phyloP scores from a whole-genome alignment of 2,329 filamentous ascomycete species.

The Didymella keratinophila region DNA sequence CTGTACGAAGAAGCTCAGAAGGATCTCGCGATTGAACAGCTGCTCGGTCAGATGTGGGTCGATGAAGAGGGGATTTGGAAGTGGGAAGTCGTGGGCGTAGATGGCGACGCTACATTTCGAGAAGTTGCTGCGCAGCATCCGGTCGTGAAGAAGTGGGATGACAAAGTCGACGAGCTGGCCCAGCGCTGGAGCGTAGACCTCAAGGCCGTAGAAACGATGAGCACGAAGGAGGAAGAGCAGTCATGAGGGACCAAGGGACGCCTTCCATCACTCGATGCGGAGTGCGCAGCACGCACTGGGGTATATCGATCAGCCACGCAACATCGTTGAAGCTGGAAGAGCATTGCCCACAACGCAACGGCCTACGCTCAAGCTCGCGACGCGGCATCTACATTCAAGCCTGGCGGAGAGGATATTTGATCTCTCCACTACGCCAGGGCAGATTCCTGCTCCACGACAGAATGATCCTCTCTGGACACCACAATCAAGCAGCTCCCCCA shows the following conservation, averaged over 20 bases:
- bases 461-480: too few relatives aligned
- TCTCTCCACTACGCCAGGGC: too few relatives aligned
- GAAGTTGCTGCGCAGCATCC: constrained; percentile 72
- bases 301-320: too few relatives aligned
- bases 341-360: too few relatives aligned
- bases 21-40: constrained; percentile 67
- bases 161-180: constrained; percentile 54
- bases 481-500: too few relatives aligned
- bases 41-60: constrained; percentile 74
- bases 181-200: constrained; percentile 52
- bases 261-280: too few relatives aligned
- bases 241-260: neutral
- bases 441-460: too few relatives aligned
- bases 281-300: too few relatives aligned
- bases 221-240: constrained; percentile 46
- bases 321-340: too few relatives aligned
- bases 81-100: constrained; percentile 61
- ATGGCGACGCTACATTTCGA: constrained; percentile 48
- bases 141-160: constrained; percentile 68
- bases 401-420: too few relatives aligned
- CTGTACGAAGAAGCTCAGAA: constrained; percentile 57
- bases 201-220: constrained; percentile 49
- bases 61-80: constrained; percentile 74
- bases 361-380: too few relatives aligned
- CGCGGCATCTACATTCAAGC: too few relatives aligned